phyloP scores from a whole-genome alignment of 805 yeast genomes.

The Clavispora carvajalis region DNA sequence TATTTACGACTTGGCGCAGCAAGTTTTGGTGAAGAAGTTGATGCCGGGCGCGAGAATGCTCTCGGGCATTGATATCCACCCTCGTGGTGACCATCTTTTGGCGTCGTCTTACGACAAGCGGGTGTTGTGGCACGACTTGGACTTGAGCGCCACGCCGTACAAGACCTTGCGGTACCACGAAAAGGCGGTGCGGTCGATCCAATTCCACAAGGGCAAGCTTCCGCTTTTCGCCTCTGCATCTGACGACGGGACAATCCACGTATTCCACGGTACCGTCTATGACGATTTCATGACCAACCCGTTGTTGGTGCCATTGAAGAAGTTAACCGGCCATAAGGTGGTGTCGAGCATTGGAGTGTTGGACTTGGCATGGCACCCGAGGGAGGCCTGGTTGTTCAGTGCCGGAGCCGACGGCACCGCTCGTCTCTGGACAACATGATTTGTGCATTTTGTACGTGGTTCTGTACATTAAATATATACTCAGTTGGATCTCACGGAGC shows the following conservation, averaged over 20 bases:
- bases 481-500: neutral
- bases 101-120: slow-evolving; percentile 94
- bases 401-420: slow-evolving; percentile 98
- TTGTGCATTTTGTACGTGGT: too few relatives aligned
- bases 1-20: slow-evolving; percentile 85
- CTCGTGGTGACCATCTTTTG: slow-evolving; percentile 89
- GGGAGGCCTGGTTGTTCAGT: slow-evolving; percentile 95
- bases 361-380: slow-evolving; percentile 91
- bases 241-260: slow-evolving; percentile 89
- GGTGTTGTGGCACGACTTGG: slow-evolving; percentile 96
- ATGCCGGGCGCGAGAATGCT: slow-evolving; percentile 97
- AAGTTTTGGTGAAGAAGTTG: slow-evolving; percentile 74
- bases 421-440: slow-evolving; percentile 86
- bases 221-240: slow-evolving; percentile 94
- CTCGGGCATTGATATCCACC: slow-evolving; percentile 87
- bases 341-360: slow-evolving; percentile 79
- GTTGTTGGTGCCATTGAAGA: slow-evolving; percentile 90
- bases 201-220: slow-evolving; percentile 77
- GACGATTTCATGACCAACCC: slow-evolving; percentile 96
- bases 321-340: slow-evolving; percentile 83
- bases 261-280: slow-evolving; percentile 94
- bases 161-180: slow-evolving; percentile 93
- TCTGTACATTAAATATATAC: neutral
- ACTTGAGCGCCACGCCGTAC: slow-evolving; percentile 82
- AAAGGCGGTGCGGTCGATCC: slow-evolving; percentile 84